Base-by-base conservation (phyloP, 1,284 basidiomycete genomes). In the Polyporus tsugae region DNA sequence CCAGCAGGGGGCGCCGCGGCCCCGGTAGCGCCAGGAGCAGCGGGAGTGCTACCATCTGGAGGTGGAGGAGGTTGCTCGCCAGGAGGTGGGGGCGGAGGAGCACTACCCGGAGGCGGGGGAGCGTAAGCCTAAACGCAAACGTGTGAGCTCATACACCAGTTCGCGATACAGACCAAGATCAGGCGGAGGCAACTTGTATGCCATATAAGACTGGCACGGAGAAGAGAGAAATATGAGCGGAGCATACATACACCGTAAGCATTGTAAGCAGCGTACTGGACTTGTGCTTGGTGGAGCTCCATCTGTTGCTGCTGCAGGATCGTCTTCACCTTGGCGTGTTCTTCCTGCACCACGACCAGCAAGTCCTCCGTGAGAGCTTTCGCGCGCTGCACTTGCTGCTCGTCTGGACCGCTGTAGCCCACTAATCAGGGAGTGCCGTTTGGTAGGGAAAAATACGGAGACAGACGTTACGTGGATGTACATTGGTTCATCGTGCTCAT, bases 381-480 rank as follows among this genome's bases (percentile, higher is more conserved):
- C 4, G 96, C 96, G 60, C 94, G 90, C 29, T 90, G 89, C 6
- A 98, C 91, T 83, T 96, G 94, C 39, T 87, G 87, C 74, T 96
- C 93, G 66, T 96, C 96, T 19, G 96, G 96, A 13, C 95, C 95
- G 25, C 95, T 96, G 49, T 53, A 72, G 13, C 57, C 67, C n/a
- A 52, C 22, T 62, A 44, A 9, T 68, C 29, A 65, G 25, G 36
- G 49, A 61, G 42, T 44, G 41, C 46, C 62, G 19, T 17, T 22
- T 53, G 46, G 46, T 33, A 29, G 25, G n/a, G 19, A 11, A 4
- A 13, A 25, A 64, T 6, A 11, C 19, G 6, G 5, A 55, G 29
- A 82, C 89, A 49, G 75, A 96, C 95, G 95, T 95, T 74, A 97
- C 94, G 75, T 96, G 94, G 74, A 98, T 96, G 79, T 97, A 95